Evolutionary conservation across 805 yeast genomes (phyloP).

Genomic region (Priceomyces medius): DNA sequence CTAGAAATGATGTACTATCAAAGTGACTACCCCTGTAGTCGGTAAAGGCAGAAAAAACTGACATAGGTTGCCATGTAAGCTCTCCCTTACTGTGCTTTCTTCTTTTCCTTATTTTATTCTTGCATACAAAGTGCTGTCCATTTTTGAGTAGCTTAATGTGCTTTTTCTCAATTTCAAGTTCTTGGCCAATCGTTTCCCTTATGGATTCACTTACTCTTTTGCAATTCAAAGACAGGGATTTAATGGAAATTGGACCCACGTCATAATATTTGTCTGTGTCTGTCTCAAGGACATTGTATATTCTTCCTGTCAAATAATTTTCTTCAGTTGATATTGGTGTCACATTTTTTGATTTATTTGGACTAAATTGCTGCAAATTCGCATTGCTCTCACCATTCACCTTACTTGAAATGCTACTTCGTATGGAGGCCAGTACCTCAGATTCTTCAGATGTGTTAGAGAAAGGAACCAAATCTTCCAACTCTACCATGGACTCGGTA

Average conservation of each 20-base stretch:
- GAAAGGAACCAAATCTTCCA: neutral
- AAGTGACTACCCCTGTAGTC: constrained; percentile 26
- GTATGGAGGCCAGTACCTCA: neutral
- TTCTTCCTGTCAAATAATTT: constrained; percentile 6
- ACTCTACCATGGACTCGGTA: neutral
- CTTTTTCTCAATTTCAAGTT: constrained; percentile 15
- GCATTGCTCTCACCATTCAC: neutral
- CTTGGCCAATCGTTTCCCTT: constrained; percentile 12
- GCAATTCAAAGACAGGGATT: constrained; percentile 9
- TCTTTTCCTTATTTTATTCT: constrained; percentile 10
- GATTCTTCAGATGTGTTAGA: neutral
- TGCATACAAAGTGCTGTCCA: neutral
- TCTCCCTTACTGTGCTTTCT: constrained; percentile 12
- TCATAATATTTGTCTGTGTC: neutral
- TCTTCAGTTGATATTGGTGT: neutral
- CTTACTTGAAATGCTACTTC: neutral
- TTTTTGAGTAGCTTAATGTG: constrained; percentile 3
- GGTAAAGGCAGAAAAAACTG: constrained; percentile 33
- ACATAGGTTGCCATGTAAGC: constrained; percentile 31
- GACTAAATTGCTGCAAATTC: constrained; percentile 5
- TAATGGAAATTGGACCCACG: constrained; percentile 5
- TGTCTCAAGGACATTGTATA: constrained; percentile 4
- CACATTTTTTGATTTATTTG: neutral
- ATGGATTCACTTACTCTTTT: constrained; percentile 13
- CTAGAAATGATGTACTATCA: constrained; percentile 28